Evolutionary conservation across 2,329 filamentous ascomycete genomes (phyloP), one percentile per base, ranked within the genome.

Genomic region (Aspergillus sp.): DNA sequence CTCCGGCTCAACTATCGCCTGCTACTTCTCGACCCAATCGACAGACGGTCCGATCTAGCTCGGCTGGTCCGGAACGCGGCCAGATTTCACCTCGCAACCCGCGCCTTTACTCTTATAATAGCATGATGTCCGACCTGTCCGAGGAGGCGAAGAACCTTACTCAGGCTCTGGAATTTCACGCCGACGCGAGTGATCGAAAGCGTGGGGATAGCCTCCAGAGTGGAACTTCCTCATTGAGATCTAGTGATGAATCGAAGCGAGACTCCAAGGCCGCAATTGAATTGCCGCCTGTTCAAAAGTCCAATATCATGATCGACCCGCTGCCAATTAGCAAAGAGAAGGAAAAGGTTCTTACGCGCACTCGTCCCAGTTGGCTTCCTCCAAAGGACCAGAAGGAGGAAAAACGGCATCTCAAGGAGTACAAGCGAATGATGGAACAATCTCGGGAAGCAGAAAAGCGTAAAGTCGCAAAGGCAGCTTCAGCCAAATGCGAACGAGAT

Each of bases 381-480:
- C 85, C 85, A 8, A 86, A 84, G 75, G 87, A 95, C 64, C 93
- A 91, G 2, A 90, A 90, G 54, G 95, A 99, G 74, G 95, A 99
- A 77, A 90, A 86, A 71, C 88, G 88, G 64, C 95, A 99, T 74
- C 72, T 99, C 64, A 92, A 85, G 69, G 82, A 88, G 66, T 88
- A 86, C 68, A 83, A 87, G 73, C 79, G 78, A 65, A 88, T 88
- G 84, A 85, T 87, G 83, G 81, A 81, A n/a, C 76, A 81, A 45
- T 82, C 84, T 27, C 78, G 82, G 41, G 84, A 86, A 75, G 78
- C 65, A 75, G 82, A 85, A 59, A 83, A 80, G 66, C 78, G 79
- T 56, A 78, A 77, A 60, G 76, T 75, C 8, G 73, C 79, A 8
- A 77, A 78, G 63, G 76, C 78, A 57, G 80, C 82, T 62, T 75